Percentiles rank a stretch among this genome's conserved stretches.
phyloP scores from a whole-genome alignment of 192 early-diverging fungal species.

The Entophlyctis luteolus region DNA sequence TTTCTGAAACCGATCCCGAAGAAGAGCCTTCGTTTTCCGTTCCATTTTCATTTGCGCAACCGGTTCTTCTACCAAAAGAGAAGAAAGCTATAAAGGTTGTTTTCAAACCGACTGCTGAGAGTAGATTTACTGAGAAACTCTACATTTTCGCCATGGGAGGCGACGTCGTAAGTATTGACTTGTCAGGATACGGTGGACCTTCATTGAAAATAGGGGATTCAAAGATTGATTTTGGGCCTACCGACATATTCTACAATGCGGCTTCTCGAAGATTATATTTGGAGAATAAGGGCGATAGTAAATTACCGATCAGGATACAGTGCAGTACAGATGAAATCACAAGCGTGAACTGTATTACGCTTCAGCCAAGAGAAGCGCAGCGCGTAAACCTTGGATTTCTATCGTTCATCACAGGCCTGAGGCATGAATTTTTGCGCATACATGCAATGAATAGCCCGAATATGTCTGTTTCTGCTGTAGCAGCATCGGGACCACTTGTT shows the following conservation, averaged over 20 bases:
- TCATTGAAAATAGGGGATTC: conserved; percentile 37
- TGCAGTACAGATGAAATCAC: conserved; percentile 45
- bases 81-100: conserved; percentile 35
- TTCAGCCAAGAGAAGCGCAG: conserved; percentile 37
- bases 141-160: conserved; percentile 42
- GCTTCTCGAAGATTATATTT: conserved; percentile 32
- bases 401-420: conserved; percentile 37
- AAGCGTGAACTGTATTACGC: conserved; percentile 26
- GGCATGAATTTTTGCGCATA: conserved; percentile 41
- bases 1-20: neutral
- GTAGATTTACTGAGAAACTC: conserved; percentile 27
- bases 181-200: conserved; percentile 29
- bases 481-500: conserved; percentile 46
- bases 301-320: conserved; percentile 35
- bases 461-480: conserved; percentile 20
- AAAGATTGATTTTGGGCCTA: conserved; percentile 54
- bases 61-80: conserved; percentile 44
- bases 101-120: conserved; percentile 31
- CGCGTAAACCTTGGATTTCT: conserved; percentile 36
- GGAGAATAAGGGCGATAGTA: conserved; percentile 22
- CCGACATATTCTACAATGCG: conserved; percentile 47
- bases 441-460: conserved; percentile 33
- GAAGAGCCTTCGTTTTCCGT: conserved; percentile 2
- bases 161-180: conserved; percentile 28
- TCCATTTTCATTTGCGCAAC: conserved; percentile 40